Evolutionary conservation across 352 stramenopile genomes (phyloP), one percentile per base, ranked within the genome.

Genomic region (Phytophthora litchii): DNA sequence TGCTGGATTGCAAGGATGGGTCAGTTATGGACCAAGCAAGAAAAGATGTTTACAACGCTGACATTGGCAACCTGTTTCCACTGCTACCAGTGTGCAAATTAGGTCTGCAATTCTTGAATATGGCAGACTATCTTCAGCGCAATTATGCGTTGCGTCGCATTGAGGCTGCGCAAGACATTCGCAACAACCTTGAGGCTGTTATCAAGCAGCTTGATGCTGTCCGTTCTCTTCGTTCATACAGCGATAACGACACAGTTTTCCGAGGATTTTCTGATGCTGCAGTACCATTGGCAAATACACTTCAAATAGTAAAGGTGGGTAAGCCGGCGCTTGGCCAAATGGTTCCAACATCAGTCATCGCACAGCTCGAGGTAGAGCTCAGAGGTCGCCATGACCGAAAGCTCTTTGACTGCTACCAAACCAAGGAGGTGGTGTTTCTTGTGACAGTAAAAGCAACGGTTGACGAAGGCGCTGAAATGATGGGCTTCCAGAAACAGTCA

Each of bases 381-480:
- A 71, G 88, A 4, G 57, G 62, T 31, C 60, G 64, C 1, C 74
- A 89, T 46, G 62, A 86, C 11, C 54, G 57, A 11, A 70, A 66
- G 43, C 36, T 46, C 2, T 99, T 98, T 77, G 96, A 99, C 69
- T 67, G 70, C 7, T 79, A 98, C 23, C 76, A 91, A 36, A 78
- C 97, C 16, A 89, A 96, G 41, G 96, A 99, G 58, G 94, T 98
- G 44, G 65, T 99, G 5, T 99, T 98, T 70, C 72, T 99, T 12
- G 66, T 99, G 40, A 80, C 73, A 14, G 61, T 99, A 8, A 66
- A 72, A 38, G 74, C 78, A 11, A 83, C 75, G 1, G 63, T 66
- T 20, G 80, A 91, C 38, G 86, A 93, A 74, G 84, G 76, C 7
- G 68, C 73, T 7, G 82, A 95, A 40, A 65, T 76, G 1, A 82